These are phyloP conservation scores for Penicillium soppii DNA, from an alignment of 495 filamentous ascomycete genomes.

Conservation along the genomic window DNA sequence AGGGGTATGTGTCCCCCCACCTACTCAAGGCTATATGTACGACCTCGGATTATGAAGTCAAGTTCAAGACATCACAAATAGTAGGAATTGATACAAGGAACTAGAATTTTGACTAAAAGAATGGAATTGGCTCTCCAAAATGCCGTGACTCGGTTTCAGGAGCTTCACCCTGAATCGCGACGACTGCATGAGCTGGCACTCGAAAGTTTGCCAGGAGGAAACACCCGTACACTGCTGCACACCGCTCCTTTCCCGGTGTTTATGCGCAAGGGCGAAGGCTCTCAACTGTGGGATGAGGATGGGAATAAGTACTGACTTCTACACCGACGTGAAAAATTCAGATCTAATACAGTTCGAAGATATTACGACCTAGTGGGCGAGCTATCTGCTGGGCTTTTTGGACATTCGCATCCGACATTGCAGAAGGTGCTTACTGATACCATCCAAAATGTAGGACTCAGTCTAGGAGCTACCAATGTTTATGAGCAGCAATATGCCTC, in stretches of 20 bases:
- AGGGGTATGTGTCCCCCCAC: too few relatives aligned
- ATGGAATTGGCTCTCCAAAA: background rate
- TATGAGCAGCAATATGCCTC: slow-evolving; percentile 41
- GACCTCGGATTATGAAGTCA: too few relatives aligned
- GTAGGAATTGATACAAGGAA: too few relatives aligned
- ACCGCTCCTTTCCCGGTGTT: slow-evolving; percentile 12
- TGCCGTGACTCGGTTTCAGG: background rate
- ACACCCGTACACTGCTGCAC: slow-evolving; percentile 15
- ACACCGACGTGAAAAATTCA: background rate
- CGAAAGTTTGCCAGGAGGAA: slow-evolving; percentile 10
- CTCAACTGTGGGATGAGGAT: slow-evolving; percentile 9
- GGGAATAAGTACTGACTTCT: background rate
- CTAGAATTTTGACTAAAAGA: background rate
- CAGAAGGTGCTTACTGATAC: slow-evolving; percentile 33
- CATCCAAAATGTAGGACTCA: slow-evolving; percentile 35
- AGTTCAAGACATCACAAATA: too few relatives aligned
- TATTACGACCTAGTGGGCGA: slow-evolving; percentile 49
- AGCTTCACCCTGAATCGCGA: background rate
- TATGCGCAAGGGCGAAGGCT: background rate
- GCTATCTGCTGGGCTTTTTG: slow-evolving; percentile 53
- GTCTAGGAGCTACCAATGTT: slow-evolving; percentile 37
- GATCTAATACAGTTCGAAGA: background rate
- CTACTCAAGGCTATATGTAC: too few relatives aligned
- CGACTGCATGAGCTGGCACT: background rate
- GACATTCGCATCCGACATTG: slow-evolving; percentile 50